phyloP scores from a whole-genome alignment of 2,329 filamentous ascomycete species.

The Exophiala spinifera region DNA sequence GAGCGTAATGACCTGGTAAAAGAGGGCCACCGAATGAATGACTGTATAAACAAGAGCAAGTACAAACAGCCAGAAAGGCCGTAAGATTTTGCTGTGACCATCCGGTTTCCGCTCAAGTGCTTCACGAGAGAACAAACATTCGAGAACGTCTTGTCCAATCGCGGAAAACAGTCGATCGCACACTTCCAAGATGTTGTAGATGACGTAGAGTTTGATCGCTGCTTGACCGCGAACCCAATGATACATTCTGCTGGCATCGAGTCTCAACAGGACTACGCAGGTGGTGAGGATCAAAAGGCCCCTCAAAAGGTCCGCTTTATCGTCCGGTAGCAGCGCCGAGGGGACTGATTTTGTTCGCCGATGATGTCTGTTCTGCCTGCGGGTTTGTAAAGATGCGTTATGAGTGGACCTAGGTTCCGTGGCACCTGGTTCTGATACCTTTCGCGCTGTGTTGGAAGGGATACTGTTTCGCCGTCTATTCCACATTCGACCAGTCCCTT shows the following conservation, averaged over 20 bases:
- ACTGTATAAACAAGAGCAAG: slow-evolving; percentile 85
- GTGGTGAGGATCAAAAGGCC: slow-evolving; percentile 84
- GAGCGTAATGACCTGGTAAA: slow-evolving; percentile 95
- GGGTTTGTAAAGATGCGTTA: slow-evolving; percentile 1
- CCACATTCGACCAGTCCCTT: slow-evolving; percentile 78
- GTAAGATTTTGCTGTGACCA: slow-evolving; percentile 83
- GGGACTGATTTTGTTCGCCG: slow-evolving; percentile 78
- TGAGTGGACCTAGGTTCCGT: slow-evolving; percentile 43
- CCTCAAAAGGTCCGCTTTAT: slow-evolving; percentile 94
- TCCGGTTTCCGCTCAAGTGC: slow-evolving; percentile 83
- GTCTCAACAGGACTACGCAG: slow-evolving; percentile 77
- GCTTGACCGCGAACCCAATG: slow-evolving; percentile 95
- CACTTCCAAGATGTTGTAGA: slow-evolving; percentile 93
- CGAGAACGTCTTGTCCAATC: slow-evolving; percentile 90
- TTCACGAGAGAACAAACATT: slow-evolving; percentile 91
- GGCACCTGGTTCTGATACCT: slow-evolving; percentile 6
- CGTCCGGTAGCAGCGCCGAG: slow-evolving; percentile 77
- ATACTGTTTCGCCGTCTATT: slow-evolving; percentile 39
- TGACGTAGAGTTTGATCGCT: slow-evolving; percentile 97
- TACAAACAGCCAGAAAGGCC: slow-evolving; percentile 87
- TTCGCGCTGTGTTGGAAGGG: slow-evolving; percentile 32
- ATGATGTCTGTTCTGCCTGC: slow-evolving; percentile 44
- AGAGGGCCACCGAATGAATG: slow-evolving; percentile 79
- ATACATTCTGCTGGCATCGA: slow-evolving; percentile 97
- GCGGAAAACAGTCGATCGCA: slow-evolving; percentile 86